Percentiles rank a stretch among this genome's conserved stretches.
These are phyloP conservation scores for Huntiella moniliformis DNA, from an alignment of 2,329 filamentous ascomycete genomes.

Conservation along the genomic window DNA sequence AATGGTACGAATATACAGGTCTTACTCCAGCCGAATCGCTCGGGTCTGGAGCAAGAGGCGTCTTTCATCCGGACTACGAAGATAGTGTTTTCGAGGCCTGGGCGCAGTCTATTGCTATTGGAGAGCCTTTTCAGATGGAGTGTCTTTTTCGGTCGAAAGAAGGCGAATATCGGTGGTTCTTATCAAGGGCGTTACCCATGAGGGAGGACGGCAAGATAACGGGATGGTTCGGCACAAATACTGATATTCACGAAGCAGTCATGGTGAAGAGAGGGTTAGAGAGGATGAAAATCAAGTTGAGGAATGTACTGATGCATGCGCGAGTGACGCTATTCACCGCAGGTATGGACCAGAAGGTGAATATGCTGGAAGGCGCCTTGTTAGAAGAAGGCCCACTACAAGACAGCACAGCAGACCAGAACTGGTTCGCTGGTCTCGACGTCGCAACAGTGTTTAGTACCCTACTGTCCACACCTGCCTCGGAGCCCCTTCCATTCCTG, in stretches of 20 bases:
- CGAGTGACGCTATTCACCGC: slow-evolving; percentile 61
- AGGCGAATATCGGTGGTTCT: slow-evolving; percentile 62
- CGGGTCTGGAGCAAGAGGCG: slow-evolving; percentile 40
- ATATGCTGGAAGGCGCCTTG: slow-evolving; percentile 50
- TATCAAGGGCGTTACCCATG: slow-evolving; percentile 52
- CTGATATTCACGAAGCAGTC: slow-evolving; percentile 52
- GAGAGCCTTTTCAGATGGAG: slow-evolving; percentile 49
- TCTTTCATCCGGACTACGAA: slow-evolving; percentile 55
- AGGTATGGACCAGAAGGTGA: slow-evolving; percentile 40
- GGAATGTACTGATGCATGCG: slow-evolving; percentile 55
- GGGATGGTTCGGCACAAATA: slow-evolving; percentile 66
- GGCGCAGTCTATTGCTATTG: slow-evolving; percentile 44
- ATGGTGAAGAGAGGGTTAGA: slow-evolving; percentile 51
- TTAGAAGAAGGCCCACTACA: no score
- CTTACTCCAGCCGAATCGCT: slow-evolving; percentile 41
- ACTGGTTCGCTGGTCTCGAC: slow-evolving; percentile 39
- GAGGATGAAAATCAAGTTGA: slow-evolving; percentile 48
- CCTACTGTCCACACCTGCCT: slow-evolving; percentile 13
- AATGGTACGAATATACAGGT: slow-evolving; percentile 69
- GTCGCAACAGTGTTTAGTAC: slow-evolving; percentile 45
- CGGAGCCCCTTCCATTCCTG: slow-evolving; percentile 29
- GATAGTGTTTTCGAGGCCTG: slow-evolving; percentile 34
- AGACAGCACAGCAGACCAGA: no score
- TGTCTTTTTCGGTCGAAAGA: slow-evolving; percentile 49
- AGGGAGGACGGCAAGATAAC: slow-evolving; percentile 48